Evolutionary conservation across 495 filamentous ascomycete species (phyloP), one percentile per base, ranked within the genome.

Genomic region (Trypethelium eluteriae): DNA sequence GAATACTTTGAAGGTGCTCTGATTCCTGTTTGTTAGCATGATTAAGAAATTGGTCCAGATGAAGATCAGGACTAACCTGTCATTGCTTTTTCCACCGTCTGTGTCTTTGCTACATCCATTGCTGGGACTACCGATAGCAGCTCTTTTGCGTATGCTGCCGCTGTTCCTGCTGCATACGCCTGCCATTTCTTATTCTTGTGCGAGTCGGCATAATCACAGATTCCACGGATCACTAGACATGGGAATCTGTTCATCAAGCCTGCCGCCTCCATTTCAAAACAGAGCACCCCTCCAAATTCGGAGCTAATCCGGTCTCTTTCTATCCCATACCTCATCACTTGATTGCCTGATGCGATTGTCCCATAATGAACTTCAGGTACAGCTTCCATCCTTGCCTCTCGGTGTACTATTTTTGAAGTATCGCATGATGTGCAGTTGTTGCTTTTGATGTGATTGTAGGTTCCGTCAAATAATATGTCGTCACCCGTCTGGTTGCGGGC

Each of bases 81-180:
- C n/a, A n/a, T n/a, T n/a, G n/a, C n/a, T n/a, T n/a, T n/a, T n/a
- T n/a, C n/a, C n/a, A n/a, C n/a, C n/a, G n/a, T n/a, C n/a, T n/a
- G n/a, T n/a, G n/a, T n/a, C n/a, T n/a, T n/a, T n/a, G n/a, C n/a
- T n/a, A n/a, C n/a, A n/a, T n/a, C n/a, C n/a, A n/a, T n/a, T n/a
- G n/a, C n/a, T n/a, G n/a, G n/a, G n/a, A n/a, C n/a, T n/a, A n/a
- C n/a, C n/a, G n/a, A n/a, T n/a, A n/a, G n/a, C n/a, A 94, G 79
- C 83, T 94, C 61, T 91, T 75, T 81, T 38, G 63, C 62, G 41
- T 68, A 75, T 16, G 67, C 67, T 25, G 74, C 74, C 5, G 74
- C 74, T 25, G 69, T 61, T n/a, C 59, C 63, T 36, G 72, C 72
- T 16, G 69, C 72, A 63, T 73, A 73, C 3, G 10, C 35, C 36